Percentiles rank a stretch among this genome's conserved stretches.
Evolutionary conservation across 1,284 basidiomycete genomes (phyloP).

Genomic region (Rhodotorula mucilaginosa): DNA sequence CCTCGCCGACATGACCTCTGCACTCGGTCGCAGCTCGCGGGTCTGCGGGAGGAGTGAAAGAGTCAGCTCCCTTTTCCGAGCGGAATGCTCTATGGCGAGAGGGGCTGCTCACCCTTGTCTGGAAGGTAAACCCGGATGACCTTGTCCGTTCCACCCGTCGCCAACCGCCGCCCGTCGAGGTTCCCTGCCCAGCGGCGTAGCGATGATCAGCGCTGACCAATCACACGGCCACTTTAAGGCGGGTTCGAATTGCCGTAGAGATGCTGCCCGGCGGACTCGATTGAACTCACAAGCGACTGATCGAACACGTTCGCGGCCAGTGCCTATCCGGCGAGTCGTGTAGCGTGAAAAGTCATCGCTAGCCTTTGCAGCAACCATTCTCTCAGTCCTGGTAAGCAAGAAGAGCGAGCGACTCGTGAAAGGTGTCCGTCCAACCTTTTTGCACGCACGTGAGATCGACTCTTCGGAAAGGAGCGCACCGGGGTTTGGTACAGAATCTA

Average conservation of each 20-base stretch:
- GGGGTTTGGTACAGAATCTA: too few relatives aligned
- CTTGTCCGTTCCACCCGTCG: conserved; percentile 27
- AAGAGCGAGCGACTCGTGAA: too few relatives aligned
- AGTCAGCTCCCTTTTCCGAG: neutral
- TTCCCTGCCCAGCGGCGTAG: conserved; percentile 25
- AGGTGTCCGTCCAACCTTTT: too few relatives aligned
- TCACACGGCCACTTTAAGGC: too few relatives aligned
- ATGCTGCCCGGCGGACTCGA: neutral
- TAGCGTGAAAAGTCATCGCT: conserved; percentile 21
- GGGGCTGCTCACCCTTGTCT: conserved; percentile 31
- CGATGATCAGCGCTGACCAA: too few relatives aligned
- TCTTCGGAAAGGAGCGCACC: too few relatives aligned
- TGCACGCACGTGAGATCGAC: too few relatives aligned
- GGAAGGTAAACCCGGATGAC: conserved; percentile 34
- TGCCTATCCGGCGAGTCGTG: conserved; percentile 15
- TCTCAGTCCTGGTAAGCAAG: too few relatives aligned
- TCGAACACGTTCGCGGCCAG: conserved; percentile 20
- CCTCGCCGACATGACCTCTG: conserved; percentile 36
- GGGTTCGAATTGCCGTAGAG: neutral
- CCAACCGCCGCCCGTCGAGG: conserved; percentile 35
- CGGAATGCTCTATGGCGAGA: neutral
- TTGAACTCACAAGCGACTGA: conserved; percentile 24
- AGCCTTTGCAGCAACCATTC: neutral
- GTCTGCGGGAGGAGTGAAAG: neutral
- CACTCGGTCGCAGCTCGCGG: conserved; percentile 24